These are phyloP conservation scores for Rhodotorula sp. DNA, from an alignment of 1,284 basidiomycete species.

Conservation along the genomic window DNA sequence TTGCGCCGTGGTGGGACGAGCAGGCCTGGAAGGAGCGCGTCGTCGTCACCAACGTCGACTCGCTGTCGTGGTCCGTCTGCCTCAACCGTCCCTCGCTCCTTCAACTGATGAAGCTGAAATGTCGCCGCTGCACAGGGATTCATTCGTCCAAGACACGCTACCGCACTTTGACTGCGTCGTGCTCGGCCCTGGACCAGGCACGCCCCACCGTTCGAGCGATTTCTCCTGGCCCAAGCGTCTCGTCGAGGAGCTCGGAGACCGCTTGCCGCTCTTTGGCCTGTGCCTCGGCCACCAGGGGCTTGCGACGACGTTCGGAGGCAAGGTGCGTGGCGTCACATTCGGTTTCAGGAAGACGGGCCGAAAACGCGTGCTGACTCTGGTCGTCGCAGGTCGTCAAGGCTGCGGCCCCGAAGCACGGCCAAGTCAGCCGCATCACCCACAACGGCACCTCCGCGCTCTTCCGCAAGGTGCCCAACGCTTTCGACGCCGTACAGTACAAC, in stretches of 20 bases:
- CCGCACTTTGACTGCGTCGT: constrained; percentile 66
- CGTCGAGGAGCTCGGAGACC: constrained; percentile 61
- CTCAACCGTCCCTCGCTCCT: not conserved
- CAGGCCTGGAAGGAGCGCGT: constrained; percentile 51
- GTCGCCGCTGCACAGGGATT: constrained; percentile 39
- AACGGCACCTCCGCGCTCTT: constrained; percentile 62
- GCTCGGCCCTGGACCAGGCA: constrained; percentile 77
- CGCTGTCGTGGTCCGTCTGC: constrained; percentile 54
- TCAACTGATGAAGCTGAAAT: not conserved
- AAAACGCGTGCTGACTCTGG: not conserved
- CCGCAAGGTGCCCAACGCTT: constrained; percentile 51
- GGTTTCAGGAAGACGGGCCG: no score
- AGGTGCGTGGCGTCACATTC: constrained; percentile 54
- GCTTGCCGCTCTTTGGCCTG: constrained; percentile 77
- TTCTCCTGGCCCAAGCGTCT: constrained; percentile 67
- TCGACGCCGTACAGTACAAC: constrained; percentile 80
- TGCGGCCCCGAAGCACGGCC: constrained; percentile 65
- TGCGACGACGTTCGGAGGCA: constrained; percentile 72
- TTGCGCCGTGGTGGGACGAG: constrained; percentile 52
- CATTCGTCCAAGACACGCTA: constrained; percentile 59
- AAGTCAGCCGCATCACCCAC: constrained; percentile 66
- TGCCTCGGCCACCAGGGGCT: constrained; percentile 93
- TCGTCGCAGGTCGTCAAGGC: constrained; percentile 51
- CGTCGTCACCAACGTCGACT: constrained; percentile 71
- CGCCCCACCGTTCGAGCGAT: constrained; percentile 64